These are phyloP conservation scores for Hirsutella thompsonii DNA, from an alignment of 2,329 filamentous ascomycete genomes.

Conservation along the genomic window DNA sequence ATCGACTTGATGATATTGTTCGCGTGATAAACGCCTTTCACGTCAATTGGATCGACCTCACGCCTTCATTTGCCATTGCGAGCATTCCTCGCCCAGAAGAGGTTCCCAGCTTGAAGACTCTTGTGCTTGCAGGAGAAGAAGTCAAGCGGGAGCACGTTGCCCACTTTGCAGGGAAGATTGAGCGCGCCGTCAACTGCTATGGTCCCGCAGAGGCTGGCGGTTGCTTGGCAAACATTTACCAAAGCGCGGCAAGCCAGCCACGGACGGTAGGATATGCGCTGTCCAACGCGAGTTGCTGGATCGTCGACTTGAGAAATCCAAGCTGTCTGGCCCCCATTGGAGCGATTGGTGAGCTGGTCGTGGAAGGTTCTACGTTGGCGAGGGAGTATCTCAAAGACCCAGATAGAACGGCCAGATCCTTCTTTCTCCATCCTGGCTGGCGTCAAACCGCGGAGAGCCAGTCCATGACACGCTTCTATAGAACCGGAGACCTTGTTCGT, in stretches of 20 bases:
- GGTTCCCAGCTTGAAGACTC: conserved; percentile 1
- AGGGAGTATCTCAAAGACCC: conserved; percentile 34
- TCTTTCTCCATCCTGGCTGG: conserved; percentile 10
- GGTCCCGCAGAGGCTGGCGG: conserved; percentile 2
- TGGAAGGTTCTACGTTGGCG: conserved; percentile 30
- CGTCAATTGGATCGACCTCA: conserved; percentile 3
- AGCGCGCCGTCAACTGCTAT: conserved; percentile 1
- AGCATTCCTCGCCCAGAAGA: conserved; percentile 1
- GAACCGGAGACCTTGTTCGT: conserved; percentile 32
- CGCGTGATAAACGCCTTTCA: conserved; percentile 4
- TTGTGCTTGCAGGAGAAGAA: conserved; percentile 4
- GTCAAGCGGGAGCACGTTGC: conserved; percentile 1
- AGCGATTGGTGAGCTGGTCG: conserved; percentile 17
- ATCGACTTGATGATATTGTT: conserved; percentile 7
- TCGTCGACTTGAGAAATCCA: conserved; percentile 14
- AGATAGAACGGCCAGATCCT: conserved; percentile 24
- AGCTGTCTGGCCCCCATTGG: conserved; percentile 15
- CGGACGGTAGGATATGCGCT: not conserved
- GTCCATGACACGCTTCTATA: conserved; percentile 18
- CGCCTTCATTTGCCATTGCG: conserved; percentile 7
- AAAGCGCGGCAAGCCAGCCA: not conserved
- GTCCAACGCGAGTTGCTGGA: conserved; percentile 9
- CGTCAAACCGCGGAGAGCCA: not conserved
- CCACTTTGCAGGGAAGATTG: not conserved
- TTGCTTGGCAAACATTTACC: not conserved